Evolutionary conservation across 768 basidiomycete genomes (phyloP), one percentile per base, ranked within the genome.

Genomic region (Imleria badia): DNA sequence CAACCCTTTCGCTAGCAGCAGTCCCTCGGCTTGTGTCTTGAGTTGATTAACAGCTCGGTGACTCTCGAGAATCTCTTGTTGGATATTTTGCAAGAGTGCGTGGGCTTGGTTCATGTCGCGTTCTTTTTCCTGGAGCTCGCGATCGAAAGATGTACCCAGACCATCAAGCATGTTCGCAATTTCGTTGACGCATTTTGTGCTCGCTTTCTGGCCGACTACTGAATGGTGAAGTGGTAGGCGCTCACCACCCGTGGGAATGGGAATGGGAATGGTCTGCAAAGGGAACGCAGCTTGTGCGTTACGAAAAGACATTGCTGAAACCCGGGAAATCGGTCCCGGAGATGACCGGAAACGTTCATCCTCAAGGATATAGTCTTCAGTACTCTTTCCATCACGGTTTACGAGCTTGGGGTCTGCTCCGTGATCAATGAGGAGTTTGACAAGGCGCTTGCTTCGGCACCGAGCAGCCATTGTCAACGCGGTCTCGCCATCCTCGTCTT

Each of bases 401-500:
- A 85, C 79, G 58, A 98, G 84, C 73, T 97, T 97, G 6, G 96
- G 94, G 68, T 98, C 91, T 1, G 94, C 97, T 8, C 94, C 94
- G 63, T 98, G 90, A 71, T 99, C 95, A 55, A 99, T 88, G 48
- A 99, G 82, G 34, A 96, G 80, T 69, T 95, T 97, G 61, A 98
- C 94, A 6, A 99, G 81, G 14, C 95, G 89, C 72, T 97, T 95
- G 72, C 91, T 94, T 52, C 97, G 78, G 67, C 95, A 98, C 40
- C 97, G 82, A 14, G 97, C 96, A 19, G 97, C 95, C 79, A 99
- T 84, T 5, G 97, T 98, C 56, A 99, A 73, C 12, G 97, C 94
- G 8, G 97, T 98, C 74, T 99, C 97, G 34, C 96, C 96, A 60
- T 99, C 97, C 68, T 98, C 94, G 68, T 98, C 96, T 69, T 97